A percentile compares a stretch with the other conserved stretches of the same genome.
Conservation (phyloP, 192 early-diverging fungal species). For the Coemansia sp. region DNA sequence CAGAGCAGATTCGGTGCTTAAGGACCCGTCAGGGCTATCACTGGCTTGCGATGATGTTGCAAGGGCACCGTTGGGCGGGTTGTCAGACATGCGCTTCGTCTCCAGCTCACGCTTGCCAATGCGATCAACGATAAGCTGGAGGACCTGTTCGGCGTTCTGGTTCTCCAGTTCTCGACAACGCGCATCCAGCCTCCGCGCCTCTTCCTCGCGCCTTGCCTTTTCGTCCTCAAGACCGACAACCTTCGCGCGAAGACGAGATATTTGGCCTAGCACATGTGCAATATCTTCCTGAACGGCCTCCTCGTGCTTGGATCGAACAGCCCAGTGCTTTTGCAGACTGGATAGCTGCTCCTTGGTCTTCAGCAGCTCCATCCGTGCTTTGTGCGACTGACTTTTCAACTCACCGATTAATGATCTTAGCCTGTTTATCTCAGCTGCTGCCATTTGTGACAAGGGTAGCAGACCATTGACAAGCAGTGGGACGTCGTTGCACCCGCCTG, state of each 20-base stretch:
- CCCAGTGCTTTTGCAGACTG: constrained; percentile 30
- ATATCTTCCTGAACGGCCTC: constrained; percentile 49
- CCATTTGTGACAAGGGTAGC: constrained; percentile 28
- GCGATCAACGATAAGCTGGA: constrained; percentile 45
- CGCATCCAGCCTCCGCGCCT: constrained; percentile 18
- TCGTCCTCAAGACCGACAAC: constrained; percentile 33
- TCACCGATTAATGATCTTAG: constrained; percentile 22
- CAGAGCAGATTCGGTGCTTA: background rate
- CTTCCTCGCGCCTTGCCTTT: constrained; percentile 23
- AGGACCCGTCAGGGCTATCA: background rate
- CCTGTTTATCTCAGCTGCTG: constrained; percentile 20
- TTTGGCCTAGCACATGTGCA: constrained; percentile 46
- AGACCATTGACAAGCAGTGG: constrained; percentile 21
- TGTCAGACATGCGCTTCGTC: constrained; percentile 4
- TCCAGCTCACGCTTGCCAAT: constrained; percentile 37
- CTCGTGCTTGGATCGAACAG: constrained; percentile 33
- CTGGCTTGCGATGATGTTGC: background rate
- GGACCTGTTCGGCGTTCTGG: constrained; percentile 24
- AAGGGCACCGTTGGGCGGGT: background rate
- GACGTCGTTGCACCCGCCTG: constrained; percentile 22
- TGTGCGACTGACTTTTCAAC: constrained; percentile 34
- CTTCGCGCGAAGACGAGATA: constrained; percentile 35
- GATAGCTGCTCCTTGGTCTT: constrained; percentile 25
- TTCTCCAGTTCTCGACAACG: constrained; percentile 36
- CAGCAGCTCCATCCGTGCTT: constrained; percentile 24